Conservation (phyloP, 768 basidiomycete genomes). For the Mycena alexandri region DNA sequence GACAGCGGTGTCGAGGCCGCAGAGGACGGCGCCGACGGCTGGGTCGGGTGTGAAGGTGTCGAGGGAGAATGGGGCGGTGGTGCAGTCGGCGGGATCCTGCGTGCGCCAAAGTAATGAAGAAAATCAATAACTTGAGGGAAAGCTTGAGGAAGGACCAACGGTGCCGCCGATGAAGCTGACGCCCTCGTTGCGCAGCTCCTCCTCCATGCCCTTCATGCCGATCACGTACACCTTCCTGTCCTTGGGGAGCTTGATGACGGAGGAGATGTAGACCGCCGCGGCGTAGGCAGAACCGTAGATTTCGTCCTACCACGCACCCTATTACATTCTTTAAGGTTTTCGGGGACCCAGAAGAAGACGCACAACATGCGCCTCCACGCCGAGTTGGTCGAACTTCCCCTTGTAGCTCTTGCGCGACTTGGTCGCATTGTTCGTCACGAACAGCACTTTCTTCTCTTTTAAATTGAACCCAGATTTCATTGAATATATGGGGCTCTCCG, state of each 20-base stretch:
- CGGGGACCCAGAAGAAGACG: not conserved
- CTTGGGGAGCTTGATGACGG: constrained; percentile 89
- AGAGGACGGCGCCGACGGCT: constrained; percentile 91
- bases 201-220: constrained; percentile 91
- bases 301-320: constrained; percentile 77
- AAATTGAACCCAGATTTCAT: too few species aligned
- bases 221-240: constrained; percentile 97
- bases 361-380: constrained; percentile 87
- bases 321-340: constrained; percentile 13
- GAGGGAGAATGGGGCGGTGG: constrained; percentile 76
- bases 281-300: constrained; percentile 95
- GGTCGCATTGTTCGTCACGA: constrained; percentile 98
- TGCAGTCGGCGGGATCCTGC: constrained; percentile 89
- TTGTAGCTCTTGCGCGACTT: constrained; percentile 93
- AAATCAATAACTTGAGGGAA: too few species aligned
- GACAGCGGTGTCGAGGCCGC: constrained; percentile 87
- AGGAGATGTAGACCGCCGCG: constrained; percentile 78
- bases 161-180: constrained; percentile 86
- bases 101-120: not conserved
- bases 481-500: too few species aligned
- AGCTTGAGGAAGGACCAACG: constrained; percentile 57
- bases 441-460: constrained; percentile 85
- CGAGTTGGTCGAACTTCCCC: constrained; percentile 91
- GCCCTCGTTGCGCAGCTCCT: constrained; percentile 92
- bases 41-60: constrained; percentile 81